phyloP scores from a whole-genome alignment of 495 filamentous ascomycete species.

The Neurospora sp. region DNA sequence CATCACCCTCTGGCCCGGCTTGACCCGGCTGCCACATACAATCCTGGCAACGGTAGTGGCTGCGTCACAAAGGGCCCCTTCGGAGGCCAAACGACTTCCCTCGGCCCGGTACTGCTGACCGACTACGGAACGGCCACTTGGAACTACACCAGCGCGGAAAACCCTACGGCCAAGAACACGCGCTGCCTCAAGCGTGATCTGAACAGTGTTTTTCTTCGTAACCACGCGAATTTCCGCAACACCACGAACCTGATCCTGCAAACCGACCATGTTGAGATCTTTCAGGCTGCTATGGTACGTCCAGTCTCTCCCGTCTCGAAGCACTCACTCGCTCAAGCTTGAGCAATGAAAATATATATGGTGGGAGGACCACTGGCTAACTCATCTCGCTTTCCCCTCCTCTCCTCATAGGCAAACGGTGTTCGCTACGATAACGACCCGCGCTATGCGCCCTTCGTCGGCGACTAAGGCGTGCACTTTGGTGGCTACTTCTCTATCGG shows the following conservation, averaged over 20 bases:
- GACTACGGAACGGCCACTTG: too few relatives aligned
- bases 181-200: too few relatives aligned
- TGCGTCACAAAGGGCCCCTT: too few relatives aligned
- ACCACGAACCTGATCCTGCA: constrained; percentile 29
- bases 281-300: constrained; percentile 30
- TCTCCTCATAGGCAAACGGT: not conserved
- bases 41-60: too few relatives aligned
- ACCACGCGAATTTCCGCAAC: constrained; percentile 28
- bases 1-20: too few relatives aligned
- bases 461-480: constrained; percentile 23
- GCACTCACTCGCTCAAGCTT: not conserved
- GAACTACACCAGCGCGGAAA: too few relatives aligned
- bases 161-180: too few relatives aligned
- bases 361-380: not conserved
- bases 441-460: constrained; percentile 20
- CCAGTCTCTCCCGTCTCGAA: not conserved
- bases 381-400: not conserved
- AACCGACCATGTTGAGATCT: constrained; percentile 17
- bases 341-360: not conserved
- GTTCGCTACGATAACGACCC: not conserved
- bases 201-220: constrained; percentile 12
- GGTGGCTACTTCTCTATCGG: constrained; percentile 29
- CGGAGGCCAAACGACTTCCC: too few relatives aligned
- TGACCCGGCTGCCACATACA: too few relatives aligned
- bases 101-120: too few relatives aligned